phyloP scores from a whole-genome alignment of 208 protist genomes.

The Crithidia mellificae region DNA sequence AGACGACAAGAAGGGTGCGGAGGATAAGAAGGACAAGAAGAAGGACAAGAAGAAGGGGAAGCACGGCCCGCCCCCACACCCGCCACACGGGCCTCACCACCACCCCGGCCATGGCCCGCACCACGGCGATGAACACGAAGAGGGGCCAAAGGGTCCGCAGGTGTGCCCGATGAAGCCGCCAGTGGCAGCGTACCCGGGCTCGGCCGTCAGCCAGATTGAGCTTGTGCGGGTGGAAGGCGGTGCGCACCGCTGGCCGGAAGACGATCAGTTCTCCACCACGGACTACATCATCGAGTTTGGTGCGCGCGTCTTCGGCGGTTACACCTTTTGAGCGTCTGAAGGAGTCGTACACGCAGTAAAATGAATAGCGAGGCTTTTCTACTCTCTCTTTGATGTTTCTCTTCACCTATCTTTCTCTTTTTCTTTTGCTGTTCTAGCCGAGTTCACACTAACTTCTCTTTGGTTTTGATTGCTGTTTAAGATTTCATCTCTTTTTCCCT shows the following conservation, averaged over 20 bases:
- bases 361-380: no score
- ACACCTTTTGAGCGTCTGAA: constrained; percentile 11
- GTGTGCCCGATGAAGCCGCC: not conserved
- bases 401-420: constrained; percentile 7
- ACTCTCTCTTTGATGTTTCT: not conserved
- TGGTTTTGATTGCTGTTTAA: no score
- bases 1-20: not conserved
- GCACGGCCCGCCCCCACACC: not conserved
- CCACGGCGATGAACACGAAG: not conserved
- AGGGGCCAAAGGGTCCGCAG: not conserved
- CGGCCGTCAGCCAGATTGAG: constrained; percentile 42
- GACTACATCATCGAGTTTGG: constrained; percentile 71
- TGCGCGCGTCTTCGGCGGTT: constrained; percentile 40
- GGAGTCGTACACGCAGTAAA: no score
- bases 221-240: constrained; percentile 49
- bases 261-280: constrained; percentile 64
- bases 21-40: not conserved
- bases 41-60: not conserved
- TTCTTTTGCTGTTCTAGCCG: no score
- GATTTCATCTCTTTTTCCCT: no score
- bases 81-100: not conserved
- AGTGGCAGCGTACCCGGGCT: not conserved
- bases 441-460: no score
- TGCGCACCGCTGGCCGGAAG: constrained; percentile 54
- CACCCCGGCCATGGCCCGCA: not conserved